Percentiles rank a stretch among this genome's conserved stretches.
phyloP scores from a whole-genome alignment of 129 eudicot species.

The Flaveria linearis region DNA sequence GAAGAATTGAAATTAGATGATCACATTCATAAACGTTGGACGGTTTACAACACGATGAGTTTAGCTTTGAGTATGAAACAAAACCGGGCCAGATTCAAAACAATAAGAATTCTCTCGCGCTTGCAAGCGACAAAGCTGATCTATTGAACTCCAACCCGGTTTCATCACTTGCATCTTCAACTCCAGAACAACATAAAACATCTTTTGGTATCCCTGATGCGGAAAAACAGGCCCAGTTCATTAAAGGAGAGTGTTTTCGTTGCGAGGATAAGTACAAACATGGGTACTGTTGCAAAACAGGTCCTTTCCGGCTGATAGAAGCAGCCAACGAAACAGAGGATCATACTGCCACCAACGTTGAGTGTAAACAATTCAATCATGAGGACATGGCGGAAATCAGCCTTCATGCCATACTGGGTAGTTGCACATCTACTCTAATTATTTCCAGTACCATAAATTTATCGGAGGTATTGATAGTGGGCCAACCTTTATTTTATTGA shows the following conservation, averaged over 20 bases:
- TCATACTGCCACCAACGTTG: no score
- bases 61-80: not conserved
- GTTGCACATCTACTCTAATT: not conserved
- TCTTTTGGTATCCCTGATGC: not conserved
- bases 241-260: conserved; percentile 1
- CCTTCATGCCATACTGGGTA: not conserved
- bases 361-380: no score
- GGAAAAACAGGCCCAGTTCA: not conserved
- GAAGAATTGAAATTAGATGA: not conserved
- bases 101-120: not conserved
- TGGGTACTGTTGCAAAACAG: not conserved
- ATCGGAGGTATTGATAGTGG: not conserved
- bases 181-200: no score
- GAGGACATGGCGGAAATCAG: not conserved
- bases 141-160: not conserved
- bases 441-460: not conserved
- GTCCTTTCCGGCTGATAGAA: not conserved
- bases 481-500: not conserved
- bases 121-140: not conserved
- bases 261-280: not conserved
- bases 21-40: not conserved
- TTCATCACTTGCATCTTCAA: not conserved
- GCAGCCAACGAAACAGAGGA: no score
- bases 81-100: not conserved
- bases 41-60: not conserved